phyloP scores from a whole-genome alignment of 2,329 filamentous ascomycete species.

The Colletotrichum chrysophilum region DNA sequence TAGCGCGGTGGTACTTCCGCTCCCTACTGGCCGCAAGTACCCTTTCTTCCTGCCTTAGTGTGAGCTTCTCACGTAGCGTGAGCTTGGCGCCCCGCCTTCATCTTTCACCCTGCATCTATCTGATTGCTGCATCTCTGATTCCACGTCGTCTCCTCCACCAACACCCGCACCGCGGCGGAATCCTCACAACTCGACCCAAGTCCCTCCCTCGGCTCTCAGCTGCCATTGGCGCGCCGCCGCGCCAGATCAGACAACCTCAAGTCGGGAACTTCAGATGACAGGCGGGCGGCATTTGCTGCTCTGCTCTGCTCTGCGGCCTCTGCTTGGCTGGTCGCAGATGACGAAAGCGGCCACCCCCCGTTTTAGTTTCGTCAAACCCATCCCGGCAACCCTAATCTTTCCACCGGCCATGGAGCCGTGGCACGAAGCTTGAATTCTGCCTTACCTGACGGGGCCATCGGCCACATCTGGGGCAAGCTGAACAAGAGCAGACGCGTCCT shows the following conservation, averaged over 20 bases:
- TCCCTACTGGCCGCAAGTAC: background rate
- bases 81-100: background rate
- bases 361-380: background rate
- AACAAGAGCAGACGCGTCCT: slow-evolving; percentile 9
- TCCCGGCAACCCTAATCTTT: slow-evolving; percentile 13
- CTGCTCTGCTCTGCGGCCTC: background rate
- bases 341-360: background rate
- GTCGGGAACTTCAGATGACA: slow-evolving; percentile 4
- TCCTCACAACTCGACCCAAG: background rate
- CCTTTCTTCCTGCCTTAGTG: background rate
- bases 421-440: slow-evolving; percentile 17
- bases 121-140: slow-evolving; percentile 18
- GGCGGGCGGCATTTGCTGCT: background rate
- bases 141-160: slow-evolving; percentile 16
- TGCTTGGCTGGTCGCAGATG: background rate
- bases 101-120: slow-evolving; percentile 13
- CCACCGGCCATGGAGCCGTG: background rate
- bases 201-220: background rate
- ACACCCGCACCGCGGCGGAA: background rate
- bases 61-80: background rate
- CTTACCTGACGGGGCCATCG: slow-evolving; percentile 14
- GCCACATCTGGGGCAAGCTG: slow-evolving; percentile 9
- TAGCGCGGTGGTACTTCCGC: background rate
- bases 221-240: background rate
- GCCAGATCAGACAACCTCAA: background rate